A percentile compares a stretch with the other conserved stretches of the same genome.
phyloP scores from a whole-genome alignment of 371 early-diverging fungal genomes.

The Mucor ambiguus region DNA sequence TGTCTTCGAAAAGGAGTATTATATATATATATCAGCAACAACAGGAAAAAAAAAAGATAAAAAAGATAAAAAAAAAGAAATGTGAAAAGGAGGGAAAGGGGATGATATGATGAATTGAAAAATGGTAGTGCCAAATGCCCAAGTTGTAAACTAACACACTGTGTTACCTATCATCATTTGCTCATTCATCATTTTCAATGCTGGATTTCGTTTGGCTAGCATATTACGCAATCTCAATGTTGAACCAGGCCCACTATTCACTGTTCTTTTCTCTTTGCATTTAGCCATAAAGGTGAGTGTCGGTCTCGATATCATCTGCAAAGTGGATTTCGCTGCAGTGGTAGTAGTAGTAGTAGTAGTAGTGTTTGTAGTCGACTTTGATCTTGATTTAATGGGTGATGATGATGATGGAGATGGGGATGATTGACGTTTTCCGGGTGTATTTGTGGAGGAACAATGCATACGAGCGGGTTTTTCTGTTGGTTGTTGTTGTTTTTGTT shows the following conservation, averaged over 20 bases:
- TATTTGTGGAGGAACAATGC: not conserved
- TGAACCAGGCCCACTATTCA: constrained; percentile 36
- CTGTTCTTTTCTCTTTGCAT: constrained; percentile 11
- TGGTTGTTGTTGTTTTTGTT: not conserved
- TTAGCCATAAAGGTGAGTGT: constrained; percentile 20
- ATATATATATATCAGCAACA: not conserved
- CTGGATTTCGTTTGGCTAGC: constrained; percentile 38
- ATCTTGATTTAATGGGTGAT: not conserved
- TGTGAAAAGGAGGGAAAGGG: constrained; percentile 5
- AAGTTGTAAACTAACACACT: not conserved
- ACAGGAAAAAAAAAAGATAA: not conserved
- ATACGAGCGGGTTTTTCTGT: not conserved
- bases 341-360: not conserved
- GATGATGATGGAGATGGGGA: not conserved
- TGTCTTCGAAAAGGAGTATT: not conserved
- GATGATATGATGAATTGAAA: not conserved
- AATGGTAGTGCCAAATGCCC: constrained; percentile 2
- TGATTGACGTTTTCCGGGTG: not conserved
- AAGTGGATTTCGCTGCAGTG: constrained; percentile 13
- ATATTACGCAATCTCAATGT: constrained; percentile 47
- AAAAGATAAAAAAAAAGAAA: constrained; percentile 3
- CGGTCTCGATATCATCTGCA: constrained; percentile 2
- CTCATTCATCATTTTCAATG: constrained; percentile 3
- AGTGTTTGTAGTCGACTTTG: not conserved
- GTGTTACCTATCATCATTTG: not conserved